Evolutionary conservation across 225 moss, liverwort and hornwort species (phyloP), one percentile per base, ranked within the genome.

Genomic region (Neckera pumila): DNA sequence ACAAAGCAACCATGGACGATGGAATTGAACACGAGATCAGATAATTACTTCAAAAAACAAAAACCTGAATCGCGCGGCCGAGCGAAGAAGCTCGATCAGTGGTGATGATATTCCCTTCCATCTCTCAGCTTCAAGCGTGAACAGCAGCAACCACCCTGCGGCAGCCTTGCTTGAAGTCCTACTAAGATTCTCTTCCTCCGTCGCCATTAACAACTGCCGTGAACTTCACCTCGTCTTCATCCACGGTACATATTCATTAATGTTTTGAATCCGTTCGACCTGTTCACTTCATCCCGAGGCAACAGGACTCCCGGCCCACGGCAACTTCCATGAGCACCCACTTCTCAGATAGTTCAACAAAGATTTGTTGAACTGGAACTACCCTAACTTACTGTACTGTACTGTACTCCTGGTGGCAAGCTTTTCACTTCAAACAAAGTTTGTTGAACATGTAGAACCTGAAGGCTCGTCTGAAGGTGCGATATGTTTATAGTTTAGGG

Each of bases 31-130:
- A 20, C 11, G 10, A n/a, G 23, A 53, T 31, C 57, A 31, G 6
- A 30, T 54, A 20, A 9, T 40, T n/a, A n/a, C n/a, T n/a, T 26
- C 42, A 26, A 2, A 28, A 36, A 65, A 42, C 27, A 60, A 30
- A 66, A 40, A 92, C 91, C 91, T 94, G 91, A 62, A 96, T n/a
- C n/a, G n/a, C n/a, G n/a, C 94, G 56, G 90, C 92, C 51, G 87
- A 91, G 65, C 95, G 92, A 80, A 97, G 90, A 62, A 95, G 89
- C 61, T 97, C 62, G 4, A 6, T 60, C 89, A 8, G 90, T 92
- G 31, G 94, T 94, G 47, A 97, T 89, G 58, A 95, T 94, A 93
- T 93, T 93, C 49, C 92, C 88, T 86, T 97, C 95, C 96, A 97
- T 95, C 42, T 54, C 47, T 49, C 7, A 84, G 58, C 80, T 89